Evolutionary conservation across 2,329 filamentous ascomycete genomes (phyloP), one percentile per base, ranked within the genome.

Genomic region (Colletotrichum sp.): DNA sequence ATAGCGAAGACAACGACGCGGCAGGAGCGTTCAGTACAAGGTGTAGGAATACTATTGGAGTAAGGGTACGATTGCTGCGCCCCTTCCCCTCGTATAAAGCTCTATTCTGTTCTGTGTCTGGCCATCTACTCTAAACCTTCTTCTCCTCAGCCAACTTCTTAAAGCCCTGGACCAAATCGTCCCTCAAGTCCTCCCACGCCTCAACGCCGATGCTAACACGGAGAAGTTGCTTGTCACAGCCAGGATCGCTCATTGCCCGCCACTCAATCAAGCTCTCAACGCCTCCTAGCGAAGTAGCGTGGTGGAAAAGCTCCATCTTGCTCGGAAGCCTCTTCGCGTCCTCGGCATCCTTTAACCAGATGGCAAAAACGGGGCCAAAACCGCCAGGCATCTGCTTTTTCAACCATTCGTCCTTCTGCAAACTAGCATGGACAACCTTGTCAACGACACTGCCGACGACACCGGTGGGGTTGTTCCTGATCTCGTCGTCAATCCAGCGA

Each of bases 191-290:
- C 84, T 97, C 94, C 89, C 94, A 94, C 63, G 90, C 92, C 88
- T 99, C 97, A 36, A 98, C 90, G 0, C 97, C 97, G 39, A 98
- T 87, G 83, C 96, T 98, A 34, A 99, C 87, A 68, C 97, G 88
- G 84, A 98, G 81, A 83, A 99, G 84, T 74, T 91, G 88, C 81
- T 89, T 90, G 82, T 98, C 95, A 52, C 98, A 93, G 2, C 84
- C 88, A 5, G 85, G 81, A 87, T 99, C 97, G 75, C 93, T 93
- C 95, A 99, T 97, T 64, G 94, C 92, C 75, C 97, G 90, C 97
- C 97, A 99, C 90, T 99, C 97, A 80, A 99, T 96, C 87, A 99
- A 86, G 81, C 95, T 97, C 90, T 99, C 97, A 12, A 99, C 95
- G 6, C 97, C 96, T 4, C 97, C 97, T 32, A 99, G 86, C 84